Base-by-base conservation (phyloP, 2,329 filamentous ascomycete genomes). In the Fusarium sp. region DNA sequence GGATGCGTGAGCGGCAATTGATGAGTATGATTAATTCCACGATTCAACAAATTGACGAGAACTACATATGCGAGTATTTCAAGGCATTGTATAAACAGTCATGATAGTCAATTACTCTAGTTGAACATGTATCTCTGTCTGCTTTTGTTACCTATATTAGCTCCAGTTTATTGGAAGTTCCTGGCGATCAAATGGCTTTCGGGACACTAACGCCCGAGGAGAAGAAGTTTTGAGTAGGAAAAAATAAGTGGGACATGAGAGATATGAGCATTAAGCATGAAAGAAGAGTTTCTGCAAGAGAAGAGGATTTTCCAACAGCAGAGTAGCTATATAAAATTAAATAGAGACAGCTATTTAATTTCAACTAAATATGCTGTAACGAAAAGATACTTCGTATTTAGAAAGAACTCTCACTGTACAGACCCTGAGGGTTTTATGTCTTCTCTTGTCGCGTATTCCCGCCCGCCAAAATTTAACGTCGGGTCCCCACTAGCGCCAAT, bases 381-480 rank as follows among this genome's bases (percentile, higher is more conserved):
- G 38, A 28, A 7, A 31, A 30, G n/a, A 26, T 9, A 18, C 30
- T 31, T 20, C 3, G 26, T 4, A 20, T 18, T 10, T 10, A 23
- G 13, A 18, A 18, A 38, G 16, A 15, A 49, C 23, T 28, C 6
- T 23, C 23, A 23, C 23, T 23, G 23, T 23, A 23, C 40, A 11
- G 20, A 34, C 54, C 45, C 30, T 51, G 30, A 57, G 45, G 47
- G 31, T 45, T 45, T 58, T 72, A 44, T 65, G 53, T 64, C 56
- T 31, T 23, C 23, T 23, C n/a, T 23, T 23, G 33, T 62, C 36
- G 45, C 52, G 49, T 50, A 47, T 49, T 56, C 45, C 54, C 57
- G 72, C 71, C 72, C 71, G 47, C 72, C 77, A 77, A 77, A 77
- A 77, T 73, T 75, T 78, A 78, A 73, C 70, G 71, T 76, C 68